Base-by-base conservation (phyloP, 495 filamentous ascomycete species). In the Penicillium angulare region DNA sequence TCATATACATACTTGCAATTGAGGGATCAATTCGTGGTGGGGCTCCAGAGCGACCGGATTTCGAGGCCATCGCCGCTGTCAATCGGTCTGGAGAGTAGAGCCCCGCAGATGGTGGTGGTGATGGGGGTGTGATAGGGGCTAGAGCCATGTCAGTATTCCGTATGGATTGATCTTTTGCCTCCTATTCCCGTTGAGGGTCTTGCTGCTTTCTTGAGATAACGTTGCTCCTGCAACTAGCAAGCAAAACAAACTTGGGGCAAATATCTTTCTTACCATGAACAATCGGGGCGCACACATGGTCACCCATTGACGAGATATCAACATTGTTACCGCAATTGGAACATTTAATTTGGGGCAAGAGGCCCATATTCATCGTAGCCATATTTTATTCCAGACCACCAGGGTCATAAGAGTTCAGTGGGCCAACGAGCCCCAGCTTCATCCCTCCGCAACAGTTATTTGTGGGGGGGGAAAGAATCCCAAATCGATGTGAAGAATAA, bases 341-440 rank as follows among this genome's bases (percentile, higher is more conserved):
- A 75, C 93, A 98, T 83, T 96, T 97, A 68, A 98, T 90, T 16
- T 84, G 84, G 60, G 92, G 91, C 76, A 98, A 77, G 43, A 92
- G 84, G 73, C 81, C 84, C 73, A 59, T 54, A 43, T 66, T 53
- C 55, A 64, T 63, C 16, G 53, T 50, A 23, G 64, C 57, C 50
- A 61, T 66, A 26, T 44, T 47, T 5, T 16, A 34, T 41, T 24
- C 23, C 27, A 34, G 38, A 52, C 43, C 39, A 47, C 43, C 6
- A 20, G 32, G 40, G 40, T 49, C 53, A 55, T 59, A 34, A 35
- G 57, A 36, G 20, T 33, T 22, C 13, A 39, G 29, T 45, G 44
- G 55, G 52, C 39, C 49, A 47, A 47, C 27, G 18, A 53, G 42
- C 51, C 54, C 50, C 17, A 18, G 18, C 50, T 43, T 50, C 55